Evolutionary conservation across 257 asterid species (phyloP), one percentile per base, ranked within the genome.

Genomic region (Asclepias syriaca): DNA sequence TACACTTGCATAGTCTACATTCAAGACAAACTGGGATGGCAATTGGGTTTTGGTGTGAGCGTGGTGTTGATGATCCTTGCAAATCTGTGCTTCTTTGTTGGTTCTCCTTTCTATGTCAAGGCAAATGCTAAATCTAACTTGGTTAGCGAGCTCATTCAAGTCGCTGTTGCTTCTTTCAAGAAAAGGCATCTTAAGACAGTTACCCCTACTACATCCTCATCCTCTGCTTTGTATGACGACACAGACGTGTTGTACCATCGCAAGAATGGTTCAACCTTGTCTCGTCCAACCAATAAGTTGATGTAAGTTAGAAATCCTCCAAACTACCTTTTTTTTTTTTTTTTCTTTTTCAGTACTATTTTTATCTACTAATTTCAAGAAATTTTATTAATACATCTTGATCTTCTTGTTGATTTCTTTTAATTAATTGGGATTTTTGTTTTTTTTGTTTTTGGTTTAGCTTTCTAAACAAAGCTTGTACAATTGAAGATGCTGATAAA

Each of bases 11-110:
- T 92, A 11, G 97, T 92, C 49, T 90, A 90, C 65, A 76, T 92
- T 78, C 96, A 92, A 87, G 96, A 83, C 68, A 85, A 82, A 72
- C 6, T 81, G 70, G 98, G 96, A 72, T 92, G 96, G 96, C 69
- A 72, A 48, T 54, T 92, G 6, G 98, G 98, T 7, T 90, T 87
- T 56, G 94, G 89, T 0, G 83, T 85, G 55, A 88, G 91, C 0
- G 81, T 76, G 24, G 50, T 80, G 68, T 78, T 91, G 18, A 13
- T 50, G 56, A 48, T 10, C 53, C 16, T 48, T 48, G 48, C 87
- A 8, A 67, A 77, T 32, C n/a, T 69, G 58, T 56, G 79, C 12
- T 86, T 88, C 78, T 86, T 84, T 51, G 29, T 80, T 75, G 95
- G 87, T 9, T 82, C 87, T 53, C 69, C 78, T 0, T 84, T 83